Evolutionary conservation across 2,329 filamentous ascomycete genomes (phyloP).

Genomic region (Xylariaceae sp.): DNA sequence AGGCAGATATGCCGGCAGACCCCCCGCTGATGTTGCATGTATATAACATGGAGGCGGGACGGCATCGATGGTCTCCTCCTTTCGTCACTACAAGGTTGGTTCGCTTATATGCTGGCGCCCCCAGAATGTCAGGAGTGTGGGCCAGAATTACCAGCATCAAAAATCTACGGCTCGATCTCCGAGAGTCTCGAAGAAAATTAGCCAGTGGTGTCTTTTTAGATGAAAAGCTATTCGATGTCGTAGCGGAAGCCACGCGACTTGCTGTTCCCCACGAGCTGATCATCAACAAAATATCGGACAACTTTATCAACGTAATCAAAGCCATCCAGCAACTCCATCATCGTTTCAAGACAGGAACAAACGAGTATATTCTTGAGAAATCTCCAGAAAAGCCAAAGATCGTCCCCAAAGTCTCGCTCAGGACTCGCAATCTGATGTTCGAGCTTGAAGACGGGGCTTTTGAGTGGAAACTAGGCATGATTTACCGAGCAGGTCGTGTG

Average conservation of each 20-base stretch:
- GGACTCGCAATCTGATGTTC: conserved; percentile 79
- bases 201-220: conserved; percentile 57
- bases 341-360: conserved; percentile 81
- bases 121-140: conserved; percentile 81
- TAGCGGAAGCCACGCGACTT: conserved; percentile 79
- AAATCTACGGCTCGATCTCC: conserved; percentile 73
- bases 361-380: conserved; percentile 86
- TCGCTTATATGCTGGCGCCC: conserved; percentile 84
- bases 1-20: conserved; percentile 83
- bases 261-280: conserved; percentile 90
- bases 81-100: conserved; percentile 75
- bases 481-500: conserved; percentile 83
- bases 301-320: conserved; percentile 83
- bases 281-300: conserved; percentile 89
- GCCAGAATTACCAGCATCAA: conserved; percentile 83
- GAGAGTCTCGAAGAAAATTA: conserved; percentile 70
- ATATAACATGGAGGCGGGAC: conserved; percentile 76
- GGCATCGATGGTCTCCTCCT: conserved; percentile 83
- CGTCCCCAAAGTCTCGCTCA: conserved; percentile 81
- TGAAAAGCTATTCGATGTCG: conserved; percentile 80
- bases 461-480: conserved; percentile 94
- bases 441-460: conserved; percentile 95
- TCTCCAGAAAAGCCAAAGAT: conserved; percentile 80
- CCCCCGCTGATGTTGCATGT: conserved; percentile 90
- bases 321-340: conserved; percentile 88